Evolutionary conservation across 768 basidiomycete genomes (phyloP).

Genomic region (Xerocomus brunneocitrinus): DNA sequence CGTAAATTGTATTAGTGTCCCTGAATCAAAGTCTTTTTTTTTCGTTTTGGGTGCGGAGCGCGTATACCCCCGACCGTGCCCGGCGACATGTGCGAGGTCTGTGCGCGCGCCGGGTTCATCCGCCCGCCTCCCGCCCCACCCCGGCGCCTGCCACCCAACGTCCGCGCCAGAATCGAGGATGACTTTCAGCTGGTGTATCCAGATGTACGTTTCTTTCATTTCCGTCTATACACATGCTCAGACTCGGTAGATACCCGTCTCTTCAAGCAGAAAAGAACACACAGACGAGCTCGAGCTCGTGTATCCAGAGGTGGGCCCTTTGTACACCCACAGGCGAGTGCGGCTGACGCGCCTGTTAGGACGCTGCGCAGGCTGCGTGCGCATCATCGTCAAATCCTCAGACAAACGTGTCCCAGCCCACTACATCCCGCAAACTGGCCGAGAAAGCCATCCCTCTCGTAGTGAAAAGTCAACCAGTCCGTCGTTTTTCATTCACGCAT

Average conservation of each 20-base stretch:
- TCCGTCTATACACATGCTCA: background rate
- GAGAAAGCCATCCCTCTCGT: background rate
- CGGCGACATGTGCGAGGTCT: constrained; percentile 11
- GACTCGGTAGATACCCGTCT: too few species aligned
- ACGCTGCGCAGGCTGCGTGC: background rate
- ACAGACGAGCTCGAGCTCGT: constrained; percentile 12
- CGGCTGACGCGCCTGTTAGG: constrained; percentile 5
- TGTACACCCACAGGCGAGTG: too few species aligned
- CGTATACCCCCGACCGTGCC: constrained; percentile 1
- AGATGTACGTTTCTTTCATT: constrained; percentile 11
- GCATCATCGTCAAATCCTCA: too few species aligned
- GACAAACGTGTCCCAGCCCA: too few species aligned
- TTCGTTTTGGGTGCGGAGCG: constrained; percentile 18
- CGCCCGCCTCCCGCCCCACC: background rate
- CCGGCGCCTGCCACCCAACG: background rate
- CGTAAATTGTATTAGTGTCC: background rate
- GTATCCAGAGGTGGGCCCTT: constrained; percentile 12
- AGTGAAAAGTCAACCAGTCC: too few species aligned
- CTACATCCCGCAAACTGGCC: too few species aligned
- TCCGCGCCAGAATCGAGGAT: background rate
- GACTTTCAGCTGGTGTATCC: constrained; percentile 23
- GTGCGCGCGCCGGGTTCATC: constrained; percentile 7
- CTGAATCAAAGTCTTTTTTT: background rate
- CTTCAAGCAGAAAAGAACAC: too few species aligned
- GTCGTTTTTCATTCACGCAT: background rate